Conservation (phyloP, 495 filamentous ascomycete species). For the Diplogelasinospora grovesii region DNA sequence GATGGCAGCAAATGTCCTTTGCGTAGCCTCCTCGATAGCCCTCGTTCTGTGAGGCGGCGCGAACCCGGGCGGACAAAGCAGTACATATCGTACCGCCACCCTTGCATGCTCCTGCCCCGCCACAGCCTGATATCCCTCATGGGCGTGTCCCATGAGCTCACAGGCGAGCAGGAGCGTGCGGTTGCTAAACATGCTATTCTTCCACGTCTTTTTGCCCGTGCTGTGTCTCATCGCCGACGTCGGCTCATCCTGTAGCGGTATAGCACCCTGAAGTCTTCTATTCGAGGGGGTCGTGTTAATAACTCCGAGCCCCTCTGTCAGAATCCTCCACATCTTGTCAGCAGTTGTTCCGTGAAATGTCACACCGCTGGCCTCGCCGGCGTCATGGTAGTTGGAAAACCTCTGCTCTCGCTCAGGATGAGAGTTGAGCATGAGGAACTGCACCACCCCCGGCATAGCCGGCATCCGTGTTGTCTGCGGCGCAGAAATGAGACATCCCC, state of each 20-base stretch:
- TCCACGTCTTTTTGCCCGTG: constrained; percentile 2
- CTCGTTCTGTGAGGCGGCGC: constrained; percentile 4
- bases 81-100: constrained; percentile 8
- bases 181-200: constrained; percentile 1
- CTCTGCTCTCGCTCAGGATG: not conserved
- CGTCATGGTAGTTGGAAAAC: not conserved
- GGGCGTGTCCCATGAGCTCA: constrained; percentile 5
- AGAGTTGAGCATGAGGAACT: constrained; percentile 11
- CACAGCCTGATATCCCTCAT: not conserved
- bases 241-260: constrained; percentile 4
- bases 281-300: not conserved
- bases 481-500: constrained; percentile 7
- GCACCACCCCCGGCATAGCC: constrained; percentile 4
- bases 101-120: not conserved
- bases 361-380: not conserved
- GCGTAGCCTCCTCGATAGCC: constrained; percentile 3
- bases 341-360: constrained; percentile 3
- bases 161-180: constrained; percentile 7
- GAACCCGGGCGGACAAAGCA: constrained; percentile 7
- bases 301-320: constrained; percentile 3
- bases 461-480: constrained; percentile 3
- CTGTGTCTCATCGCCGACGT: not conserved
- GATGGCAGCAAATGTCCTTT: constrained; percentile 3
- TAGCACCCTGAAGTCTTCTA: not conserved
- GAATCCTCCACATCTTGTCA: not conserved